A percentile compares a stretch with the other conserved stretches of the same genome.
Conservation (phyloP, 2,329 filamentous ascomycete genomes). For the Tolypocladium album region DNA sequence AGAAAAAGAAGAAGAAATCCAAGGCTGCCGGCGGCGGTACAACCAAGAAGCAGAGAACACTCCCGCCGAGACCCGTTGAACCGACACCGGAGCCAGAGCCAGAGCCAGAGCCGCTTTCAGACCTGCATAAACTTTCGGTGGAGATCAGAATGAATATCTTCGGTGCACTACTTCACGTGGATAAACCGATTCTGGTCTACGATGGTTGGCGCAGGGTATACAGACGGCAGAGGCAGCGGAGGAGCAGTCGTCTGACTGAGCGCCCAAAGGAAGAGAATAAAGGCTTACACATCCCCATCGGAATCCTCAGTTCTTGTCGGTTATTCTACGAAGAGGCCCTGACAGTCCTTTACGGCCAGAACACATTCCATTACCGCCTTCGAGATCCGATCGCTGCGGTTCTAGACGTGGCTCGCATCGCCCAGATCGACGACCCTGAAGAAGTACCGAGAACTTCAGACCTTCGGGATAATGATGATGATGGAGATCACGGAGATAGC, state of each 20-base stretch:
- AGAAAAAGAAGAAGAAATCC: neutral
- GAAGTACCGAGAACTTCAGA: constrained; percentile 1
- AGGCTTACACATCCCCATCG: constrained; percentile 18
- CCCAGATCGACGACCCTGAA: constrained; percentile 7
- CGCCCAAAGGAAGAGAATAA: neutral
- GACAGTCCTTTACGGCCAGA: constrained; percentile 34
- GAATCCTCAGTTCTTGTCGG: constrained; percentile 25
- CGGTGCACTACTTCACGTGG: constrained; percentile 17
- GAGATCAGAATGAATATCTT: constrained; percentile 22
- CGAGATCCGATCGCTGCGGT: constrained; percentile 22
- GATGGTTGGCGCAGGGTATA: constrained; percentile 22
- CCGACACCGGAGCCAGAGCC: neutral
- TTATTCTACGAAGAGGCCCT: constrained; percentile 24
- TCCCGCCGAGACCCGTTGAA: neutral
- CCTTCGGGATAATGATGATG: constrained; percentile 1
- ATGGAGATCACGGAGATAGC: neutral
- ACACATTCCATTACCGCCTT: constrained; percentile 35
- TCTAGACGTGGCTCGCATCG: constrained; percentile 8
- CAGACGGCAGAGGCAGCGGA: constrained; percentile 6
- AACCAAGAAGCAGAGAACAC: neutral
- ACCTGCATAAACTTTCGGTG: constrained; percentile 11
- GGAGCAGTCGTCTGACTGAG: neutral
- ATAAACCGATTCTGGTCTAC: constrained; percentile 21
- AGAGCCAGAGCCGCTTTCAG: neutral
- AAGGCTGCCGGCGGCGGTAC: neutral